Conservation (phyloP, 352 stramenopile species). For the Pythium volutum region DNA sequence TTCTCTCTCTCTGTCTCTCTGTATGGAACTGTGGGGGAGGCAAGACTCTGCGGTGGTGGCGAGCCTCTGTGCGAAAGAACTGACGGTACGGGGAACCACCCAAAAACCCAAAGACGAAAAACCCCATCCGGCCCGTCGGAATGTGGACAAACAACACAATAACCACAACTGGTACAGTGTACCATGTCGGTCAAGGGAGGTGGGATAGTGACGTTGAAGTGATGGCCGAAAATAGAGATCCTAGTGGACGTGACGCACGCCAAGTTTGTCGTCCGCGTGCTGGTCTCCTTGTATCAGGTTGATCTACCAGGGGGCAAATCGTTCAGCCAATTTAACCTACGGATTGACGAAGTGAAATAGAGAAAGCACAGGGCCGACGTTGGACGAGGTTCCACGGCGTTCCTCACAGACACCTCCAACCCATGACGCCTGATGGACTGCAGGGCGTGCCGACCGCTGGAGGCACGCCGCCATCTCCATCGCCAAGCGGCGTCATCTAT, state of each 20-base stretch:
- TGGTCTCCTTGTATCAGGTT: no score
- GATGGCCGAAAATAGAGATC: background rate
- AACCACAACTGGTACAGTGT: slow-evolving; percentile 1
- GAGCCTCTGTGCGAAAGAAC: slow-evolving; percentile 16
- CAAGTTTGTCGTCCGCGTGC: no score
- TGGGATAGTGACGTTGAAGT: background rate
- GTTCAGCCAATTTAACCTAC: no score
- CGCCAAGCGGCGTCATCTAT: background rate
- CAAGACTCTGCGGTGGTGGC: slow-evolving; percentile 14
- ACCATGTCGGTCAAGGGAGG: background rate
- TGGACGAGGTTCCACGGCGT: no score
- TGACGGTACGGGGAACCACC: slow-evolving; percentile 11
- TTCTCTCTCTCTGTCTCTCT: background rate
- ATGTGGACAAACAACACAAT: slow-evolving; percentile 9
- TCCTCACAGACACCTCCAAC: no score
- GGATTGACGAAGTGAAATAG: no score
- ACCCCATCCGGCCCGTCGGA: background rate
- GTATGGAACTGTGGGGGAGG: background rate
- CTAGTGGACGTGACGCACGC: no score
- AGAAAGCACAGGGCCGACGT: no score
- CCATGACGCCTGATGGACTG: background rate
- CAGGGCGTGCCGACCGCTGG: background rate
- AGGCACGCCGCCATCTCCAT: background rate
- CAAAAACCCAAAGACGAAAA: slow-evolving; percentile 9
- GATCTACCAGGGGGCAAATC: no score